Percentiles rank a stretch among this genome's conserved stretches.
Evolutionary conservation across 495 filamentous ascomycete genomes (phyloP).

Genomic region (Podospora fimiseda): DNA sequence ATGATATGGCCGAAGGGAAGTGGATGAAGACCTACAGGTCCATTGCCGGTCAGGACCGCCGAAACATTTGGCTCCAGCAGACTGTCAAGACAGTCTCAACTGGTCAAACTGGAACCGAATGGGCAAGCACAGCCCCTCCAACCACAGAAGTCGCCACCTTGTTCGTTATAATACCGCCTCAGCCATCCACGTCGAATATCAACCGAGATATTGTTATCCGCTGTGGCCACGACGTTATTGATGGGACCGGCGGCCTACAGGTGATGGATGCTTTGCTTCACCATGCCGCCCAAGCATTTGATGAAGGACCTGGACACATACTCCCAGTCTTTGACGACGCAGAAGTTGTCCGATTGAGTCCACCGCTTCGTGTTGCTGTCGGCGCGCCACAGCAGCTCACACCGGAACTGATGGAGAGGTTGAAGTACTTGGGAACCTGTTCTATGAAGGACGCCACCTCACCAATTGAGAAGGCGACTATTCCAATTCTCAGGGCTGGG

Average conservation of each 20-base stretch:
- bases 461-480: not conserved
- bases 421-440: not conserved
- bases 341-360: constrained; percentile 16
- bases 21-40: constrained; percentile 38
- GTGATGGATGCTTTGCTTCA: constrained; percentile 21
- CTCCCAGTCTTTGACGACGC: constrained; percentile 8
- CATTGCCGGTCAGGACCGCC: constrained; percentile 10
- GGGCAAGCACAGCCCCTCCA: constrained; percentile 38
- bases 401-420: not conserved
- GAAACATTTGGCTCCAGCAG: constrained; percentile 29
- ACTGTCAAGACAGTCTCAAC: constrained; percentile 31
- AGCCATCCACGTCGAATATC: not conserved
- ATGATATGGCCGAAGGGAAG: constrained; percentile 16
- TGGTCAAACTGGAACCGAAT: constrained; percentile 28
- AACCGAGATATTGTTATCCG: constrained; percentile 37
- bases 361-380: constrained; percentile 13
- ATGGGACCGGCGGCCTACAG: constrained; percentile 43
- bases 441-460: not conserved
- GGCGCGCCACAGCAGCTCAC: constrained; percentile 5
- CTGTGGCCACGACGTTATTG: constrained; percentile 42
- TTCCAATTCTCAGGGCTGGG: constrained; percentile 2
- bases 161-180: constrained; percentile 27
- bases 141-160: constrained; percentile 32
- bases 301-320: not conserved
- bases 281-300: constrained; percentile 14